phyloP scores from a whole-genome alignment of 2,329 filamentous ascomycete species.

The Fusarium veterinarium region DNA sequence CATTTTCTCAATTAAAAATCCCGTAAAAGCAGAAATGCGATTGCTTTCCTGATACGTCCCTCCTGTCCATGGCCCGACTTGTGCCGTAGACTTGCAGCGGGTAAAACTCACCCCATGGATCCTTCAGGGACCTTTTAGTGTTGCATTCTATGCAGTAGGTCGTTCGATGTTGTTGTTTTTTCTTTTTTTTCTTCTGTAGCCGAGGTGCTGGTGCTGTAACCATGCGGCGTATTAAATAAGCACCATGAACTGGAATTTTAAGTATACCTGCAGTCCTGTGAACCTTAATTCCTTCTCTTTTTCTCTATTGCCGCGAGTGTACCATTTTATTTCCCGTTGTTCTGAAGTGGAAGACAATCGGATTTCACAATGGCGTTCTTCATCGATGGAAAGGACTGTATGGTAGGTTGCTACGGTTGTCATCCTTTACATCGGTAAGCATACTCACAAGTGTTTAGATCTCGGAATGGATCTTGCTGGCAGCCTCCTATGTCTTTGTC shows the following conservation, averaged over 20 bases:
- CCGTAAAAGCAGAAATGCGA: not conserved
- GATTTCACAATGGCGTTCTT: conserved; percentile 31
- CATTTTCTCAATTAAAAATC: not conserved
- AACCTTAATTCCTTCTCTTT: not conserved
- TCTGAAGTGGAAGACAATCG: not conserved
- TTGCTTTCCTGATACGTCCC: not conserved
- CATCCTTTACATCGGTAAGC: rapidly evolving
- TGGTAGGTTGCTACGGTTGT: conserved; percentile 8
- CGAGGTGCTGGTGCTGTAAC: conserved; percentile 10
- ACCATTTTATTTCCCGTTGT: not conserved
- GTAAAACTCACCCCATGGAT: conserved; percentile 21
- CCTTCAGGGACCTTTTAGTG: not conserved
- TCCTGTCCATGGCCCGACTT: not conserved
- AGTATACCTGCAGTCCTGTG: not conserved
- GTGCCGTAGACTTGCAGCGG: conserved; percentile 29
- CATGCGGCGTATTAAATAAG: not conserved
- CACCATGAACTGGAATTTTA: not conserved
- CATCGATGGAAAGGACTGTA: conserved; percentile 40
- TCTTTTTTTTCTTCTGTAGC: not conserved
- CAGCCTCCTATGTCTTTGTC: conserved; percentile 44
- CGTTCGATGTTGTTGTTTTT: not conserved
- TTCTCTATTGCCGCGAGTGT: not conserved
- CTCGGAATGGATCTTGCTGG: conserved; percentile 50
- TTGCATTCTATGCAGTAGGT: not conserved
- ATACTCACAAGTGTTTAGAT: conserved; percentile 35